These are phyloP conservation scores for Ophiosphaerella korrae DNA, from an alignment of 2,329 filamentous ascomycete species.

Conservation along the genomic window DNA sequence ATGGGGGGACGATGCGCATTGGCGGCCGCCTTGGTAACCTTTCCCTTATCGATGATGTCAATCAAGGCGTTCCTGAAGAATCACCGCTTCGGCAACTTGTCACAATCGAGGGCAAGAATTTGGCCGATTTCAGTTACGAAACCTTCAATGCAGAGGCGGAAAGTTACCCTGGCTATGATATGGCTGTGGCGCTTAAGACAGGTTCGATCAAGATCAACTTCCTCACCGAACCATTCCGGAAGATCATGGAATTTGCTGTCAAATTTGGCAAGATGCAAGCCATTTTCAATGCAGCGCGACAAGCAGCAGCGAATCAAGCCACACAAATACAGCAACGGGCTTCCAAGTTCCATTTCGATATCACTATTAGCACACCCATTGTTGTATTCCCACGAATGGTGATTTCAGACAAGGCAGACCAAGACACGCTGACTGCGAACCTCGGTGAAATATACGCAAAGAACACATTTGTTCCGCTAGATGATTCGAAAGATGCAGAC, in stretches of 20 bases:
- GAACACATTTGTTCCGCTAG: conserved; percentile 86
- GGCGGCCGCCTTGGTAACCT: conserved; percentile 86
- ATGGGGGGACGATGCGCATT: conserved; percentile 84
- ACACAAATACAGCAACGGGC: conserved; percentile 90
- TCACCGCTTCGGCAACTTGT: conserved; percentile 86
- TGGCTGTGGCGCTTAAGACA: conserved; percentile 84
- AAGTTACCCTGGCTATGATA: conserved; percentile 91
- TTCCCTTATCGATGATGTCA: conserved; percentile 89
- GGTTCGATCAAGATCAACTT: conserved; percentile 98
- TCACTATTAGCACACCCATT: conserved; percentile 92
- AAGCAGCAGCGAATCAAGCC: conserved; percentile 91
- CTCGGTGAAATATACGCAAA: conserved; percentile 96
- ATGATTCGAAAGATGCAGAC: conserved; percentile 73
- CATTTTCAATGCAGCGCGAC: conserved; percentile 94
- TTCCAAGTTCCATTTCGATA: conserved; percentile 89
- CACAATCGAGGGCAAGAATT: conserved; percentile 91
- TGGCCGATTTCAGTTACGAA: conserved; percentile 97
- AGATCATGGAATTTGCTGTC: conserved; percentile 96
- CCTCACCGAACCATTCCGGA: conserved; percentile 93
- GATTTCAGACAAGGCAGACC: conserved; percentile 68
- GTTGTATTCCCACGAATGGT: conserved; percentile 88
- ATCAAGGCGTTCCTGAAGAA: conserved; percentile 80
- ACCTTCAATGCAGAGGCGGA: conserved; percentile 81
- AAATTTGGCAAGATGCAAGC: conserved; percentile 99
- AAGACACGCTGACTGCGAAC: conserved; percentile 89